phyloP scores from a whole-genome alignment of 2,329 filamentous ascomycete genomes.

The Lojkania enalia region DNA sequence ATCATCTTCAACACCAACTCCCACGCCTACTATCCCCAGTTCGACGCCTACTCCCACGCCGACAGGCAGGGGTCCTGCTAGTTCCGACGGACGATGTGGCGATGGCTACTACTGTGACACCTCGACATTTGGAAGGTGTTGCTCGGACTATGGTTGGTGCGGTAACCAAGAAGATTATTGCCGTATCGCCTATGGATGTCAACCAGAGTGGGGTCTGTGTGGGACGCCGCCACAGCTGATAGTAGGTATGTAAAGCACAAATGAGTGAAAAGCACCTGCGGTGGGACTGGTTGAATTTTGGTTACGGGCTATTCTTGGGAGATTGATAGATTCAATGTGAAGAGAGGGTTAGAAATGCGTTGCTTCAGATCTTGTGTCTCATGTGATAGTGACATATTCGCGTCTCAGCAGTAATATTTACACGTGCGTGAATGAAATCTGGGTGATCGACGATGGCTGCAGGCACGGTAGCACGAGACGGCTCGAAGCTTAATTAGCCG shows the following conservation, averaged over 20 bases:
- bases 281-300: too few species aligned
- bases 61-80: slow-evolving; percentile 27
- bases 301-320: too few species aligned
- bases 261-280: too few species aligned
- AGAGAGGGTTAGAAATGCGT: too few species aligned
- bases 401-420: too few species aligned
- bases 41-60: slow-evolving; percentile 11
- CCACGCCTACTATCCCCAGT: slow-evolving; percentile 4
- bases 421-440: too few species aligned
- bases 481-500: too few species aligned
- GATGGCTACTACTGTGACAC: slow-evolving; percentile 27
- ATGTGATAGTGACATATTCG: too few species aligned
- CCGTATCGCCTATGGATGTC: slow-evolving; percentile 23
- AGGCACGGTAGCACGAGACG: too few species aligned
- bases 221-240: slow-evolving; percentile 1
- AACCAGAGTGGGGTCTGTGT: slow-evolving; percentile 27
- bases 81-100: slow-evolving; percentile 31
- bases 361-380: too few species aligned
- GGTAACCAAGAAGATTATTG: slow-evolving; percentile 27
- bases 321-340: too few species aligned
- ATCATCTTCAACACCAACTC: slow-evolving; percentile 4
- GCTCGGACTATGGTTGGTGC: slow-evolving; percentile 32
- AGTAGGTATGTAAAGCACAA: background rate
- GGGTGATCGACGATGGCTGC: too few species aligned
- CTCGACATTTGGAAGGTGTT: slow-evolving; percentile 30